Percentiles rank a stretch among this genome's conserved stretches.
phyloP scores from a whole-genome alignment of 306 rosid species.

The Nissolia schottii region DNA sequence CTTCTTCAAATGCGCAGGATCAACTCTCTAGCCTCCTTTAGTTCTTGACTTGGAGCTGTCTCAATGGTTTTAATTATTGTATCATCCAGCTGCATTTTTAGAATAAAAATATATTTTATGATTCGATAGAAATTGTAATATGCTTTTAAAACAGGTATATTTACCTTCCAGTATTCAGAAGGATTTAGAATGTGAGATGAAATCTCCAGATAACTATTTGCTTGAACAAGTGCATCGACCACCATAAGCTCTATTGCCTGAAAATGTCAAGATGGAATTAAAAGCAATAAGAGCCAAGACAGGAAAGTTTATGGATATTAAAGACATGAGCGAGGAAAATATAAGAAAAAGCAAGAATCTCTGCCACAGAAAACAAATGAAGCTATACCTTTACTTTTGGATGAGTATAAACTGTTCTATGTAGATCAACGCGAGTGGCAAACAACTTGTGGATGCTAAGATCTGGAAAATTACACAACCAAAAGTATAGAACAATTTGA shows the following conservation, averaged over 20 bases:
- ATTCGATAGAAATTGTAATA: background rate
- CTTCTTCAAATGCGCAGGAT: conserved; percentile 82
- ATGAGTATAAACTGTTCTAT: conserved; percentile 86
- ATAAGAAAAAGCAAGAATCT: background rate
- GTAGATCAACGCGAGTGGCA: conserved; percentile 86
- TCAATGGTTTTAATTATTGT: conserved; percentile 76
- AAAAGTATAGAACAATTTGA: conserved; percentile 22
- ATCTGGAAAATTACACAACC: conserved; percentile 45
- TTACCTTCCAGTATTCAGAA: conserved; percentile 90
- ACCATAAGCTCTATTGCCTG: conserved; percentile 96
- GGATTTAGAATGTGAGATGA: conserved; percentile 64
- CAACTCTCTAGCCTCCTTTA: conserved; percentile 80
- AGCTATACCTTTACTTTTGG: conserved; percentile 84
- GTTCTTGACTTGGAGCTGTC: conserved; percentile 59
- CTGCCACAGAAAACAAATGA: conserved; percentile 5
- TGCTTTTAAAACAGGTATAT: conserved; percentile 9
- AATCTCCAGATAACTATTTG: conserved; percentile 63
- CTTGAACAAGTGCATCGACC: conserved; percentile 74
- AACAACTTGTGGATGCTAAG: conserved; percentile 88
- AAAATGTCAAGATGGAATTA: conserved; percentile 22
- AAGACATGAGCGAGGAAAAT: background rate
- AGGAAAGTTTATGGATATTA: background rate
- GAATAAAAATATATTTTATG: conserved; percentile 3
- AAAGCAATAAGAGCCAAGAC: conserved; percentile 14
- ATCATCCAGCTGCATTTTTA: conserved; percentile 82